These are phyloP conservation scores for Naganishia liquefaciens DNA, from an alignment of 1,284 basidiomycete genomes.

Conservation along the genomic window DNA sequence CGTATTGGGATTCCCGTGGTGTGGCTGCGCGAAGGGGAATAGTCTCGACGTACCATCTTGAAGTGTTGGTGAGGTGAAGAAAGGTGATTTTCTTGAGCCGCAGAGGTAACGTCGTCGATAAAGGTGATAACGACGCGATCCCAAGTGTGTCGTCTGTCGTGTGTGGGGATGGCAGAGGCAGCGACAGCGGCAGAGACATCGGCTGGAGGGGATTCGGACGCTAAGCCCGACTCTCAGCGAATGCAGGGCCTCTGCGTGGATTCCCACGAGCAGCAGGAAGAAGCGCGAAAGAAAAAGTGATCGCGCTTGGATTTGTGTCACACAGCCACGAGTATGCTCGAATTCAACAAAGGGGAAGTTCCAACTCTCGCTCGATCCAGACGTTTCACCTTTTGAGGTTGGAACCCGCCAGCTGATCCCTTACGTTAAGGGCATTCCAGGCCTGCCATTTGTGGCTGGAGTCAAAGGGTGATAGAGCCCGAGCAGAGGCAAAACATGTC, in stretches of 20 bases:
- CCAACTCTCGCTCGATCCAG: too few species aligned
- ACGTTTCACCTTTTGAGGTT: too few species aligned
- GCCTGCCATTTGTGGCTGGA: too few species aligned
- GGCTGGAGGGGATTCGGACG: background rate
- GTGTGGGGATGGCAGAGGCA: background rate
- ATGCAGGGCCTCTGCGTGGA: background rate
- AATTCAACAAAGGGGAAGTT: too few species aligned
- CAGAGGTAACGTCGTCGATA: slow-evolving; percentile 5
- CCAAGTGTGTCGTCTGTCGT: background rate
- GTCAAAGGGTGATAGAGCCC: too few species aligned
- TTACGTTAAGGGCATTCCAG: too few species aligned
- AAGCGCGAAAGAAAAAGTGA: background rate
- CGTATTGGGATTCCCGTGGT: slow-evolving; percentile 19
- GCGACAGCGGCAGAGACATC: background rate
- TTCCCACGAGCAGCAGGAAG: too few species aligned
- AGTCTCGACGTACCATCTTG: slow-evolving; percentile 33
- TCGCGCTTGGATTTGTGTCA: background rate
- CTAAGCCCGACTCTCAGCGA: slow-evolving; percentile 19
- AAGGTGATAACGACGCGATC: slow-evolving; percentile 13
- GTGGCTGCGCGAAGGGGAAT: slow-evolving; percentile 6
- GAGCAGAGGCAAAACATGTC: too few species aligned
- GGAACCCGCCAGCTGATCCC: too few species aligned
- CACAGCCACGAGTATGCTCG: slow-evolving; percentile 5
- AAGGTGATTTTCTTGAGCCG: slow-evolving; percentile 15
- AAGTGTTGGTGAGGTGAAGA: slow-evolving; percentile 32